phyloP scores from a whole-genome alignment of 805 yeast genomes.

The Hanseniaspora jakobsenii region DNA sequence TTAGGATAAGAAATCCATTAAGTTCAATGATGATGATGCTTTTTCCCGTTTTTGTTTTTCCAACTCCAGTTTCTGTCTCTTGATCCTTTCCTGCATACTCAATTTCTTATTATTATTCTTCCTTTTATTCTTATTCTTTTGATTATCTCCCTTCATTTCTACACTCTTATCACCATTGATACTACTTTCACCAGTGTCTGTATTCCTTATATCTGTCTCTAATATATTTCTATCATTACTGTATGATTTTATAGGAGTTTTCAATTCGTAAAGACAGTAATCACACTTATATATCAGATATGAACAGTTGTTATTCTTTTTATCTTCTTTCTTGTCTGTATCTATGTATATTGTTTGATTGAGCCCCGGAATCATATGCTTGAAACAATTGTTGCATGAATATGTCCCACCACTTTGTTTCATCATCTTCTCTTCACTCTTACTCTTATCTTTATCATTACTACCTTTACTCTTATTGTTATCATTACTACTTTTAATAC shows the following conservation, averaged over 20 bases:
- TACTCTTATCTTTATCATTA: background rate
- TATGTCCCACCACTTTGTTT: conserved; percentile 1
- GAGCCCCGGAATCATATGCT: conserved; percentile 8
- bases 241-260: background rate
- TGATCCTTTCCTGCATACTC: too few species aligned
- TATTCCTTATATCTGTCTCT: background rate
- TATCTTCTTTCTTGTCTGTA: background rate
- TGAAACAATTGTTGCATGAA: conserved; percentile 7
- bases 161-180: background rate
- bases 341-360: background rate
- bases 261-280: conserved; percentile 3
- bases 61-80: too few species aligned
- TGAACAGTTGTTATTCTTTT: too few species aligned
- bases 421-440: background rate
- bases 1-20: conserved; percentile 12
- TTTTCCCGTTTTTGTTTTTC: too few species aligned
- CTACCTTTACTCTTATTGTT: background rate
- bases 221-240: background rate
- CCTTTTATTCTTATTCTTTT: conserved; percentile 9
- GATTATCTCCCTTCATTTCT: conserved; percentile 9
- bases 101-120: background rate
- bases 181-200: background rate
- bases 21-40: conserved; percentile 5
- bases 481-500: background rate
- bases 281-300: conserved; percentile 1